These are phyloP conservation scores for Monotropa hypopitys DNA, from an alignment of 179 eudicot genomes.

Conservation along the genomic window DNA sequence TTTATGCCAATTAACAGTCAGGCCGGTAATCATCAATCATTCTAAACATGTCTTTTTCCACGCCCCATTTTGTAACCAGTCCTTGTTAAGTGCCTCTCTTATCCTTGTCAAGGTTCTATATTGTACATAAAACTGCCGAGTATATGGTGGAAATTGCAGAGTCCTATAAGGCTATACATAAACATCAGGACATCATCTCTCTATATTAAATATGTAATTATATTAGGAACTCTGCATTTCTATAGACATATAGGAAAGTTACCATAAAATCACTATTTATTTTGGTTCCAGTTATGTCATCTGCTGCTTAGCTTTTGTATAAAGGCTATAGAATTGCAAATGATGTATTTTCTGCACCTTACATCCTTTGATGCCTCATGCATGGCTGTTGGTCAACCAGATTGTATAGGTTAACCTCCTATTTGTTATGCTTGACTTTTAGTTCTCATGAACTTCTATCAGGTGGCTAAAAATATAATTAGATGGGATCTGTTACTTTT, in stretches of 20 bases:
- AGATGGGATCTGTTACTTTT: background rate
- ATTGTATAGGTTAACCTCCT: background rate
- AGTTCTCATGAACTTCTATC: background rate
- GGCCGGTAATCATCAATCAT: conserved; percentile 32
- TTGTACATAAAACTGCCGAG: background rate
- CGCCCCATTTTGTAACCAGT: background rate
- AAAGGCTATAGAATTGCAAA: background rate
- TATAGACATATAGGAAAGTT: background rate
- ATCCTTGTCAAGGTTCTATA: background rate
- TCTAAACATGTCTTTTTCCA: background rate
- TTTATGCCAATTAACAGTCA: conserved; percentile 53
- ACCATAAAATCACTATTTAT: background rate
- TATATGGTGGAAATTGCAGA: background rate
- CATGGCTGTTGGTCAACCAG: background rate
- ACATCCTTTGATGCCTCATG: background rate
- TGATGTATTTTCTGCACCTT: background rate
- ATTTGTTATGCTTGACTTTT: background rate
- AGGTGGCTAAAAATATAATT: background rate
- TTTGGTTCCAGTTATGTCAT: background rate
- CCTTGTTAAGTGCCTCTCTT: background rate
- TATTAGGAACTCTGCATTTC: background rate
- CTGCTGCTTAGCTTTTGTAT: background rate
- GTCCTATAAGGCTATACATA: background rate
- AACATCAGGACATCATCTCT: background rate
- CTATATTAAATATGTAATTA: no score